phyloP scores from a whole-genome alignment of 345 rosid genomes.

The Xanthoceras sorbifolium region DNA sequence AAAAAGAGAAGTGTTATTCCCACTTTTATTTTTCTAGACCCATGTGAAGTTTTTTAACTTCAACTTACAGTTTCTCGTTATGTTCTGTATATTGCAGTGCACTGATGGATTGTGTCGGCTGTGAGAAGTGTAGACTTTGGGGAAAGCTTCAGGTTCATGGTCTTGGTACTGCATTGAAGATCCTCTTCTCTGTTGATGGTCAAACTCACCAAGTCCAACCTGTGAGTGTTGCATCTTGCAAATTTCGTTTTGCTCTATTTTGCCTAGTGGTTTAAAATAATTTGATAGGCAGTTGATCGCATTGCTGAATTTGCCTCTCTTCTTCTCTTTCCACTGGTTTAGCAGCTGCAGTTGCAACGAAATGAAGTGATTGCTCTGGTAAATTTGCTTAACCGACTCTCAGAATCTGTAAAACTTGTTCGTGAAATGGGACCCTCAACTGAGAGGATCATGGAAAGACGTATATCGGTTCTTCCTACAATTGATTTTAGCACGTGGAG shows the following conservation, averaged over 20 bases:
- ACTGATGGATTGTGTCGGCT: constrained; percentile 48
- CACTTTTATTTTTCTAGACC: background rate
- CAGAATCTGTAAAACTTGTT: constrained; percentile 55
- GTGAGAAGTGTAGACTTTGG: constrained; percentile 52
- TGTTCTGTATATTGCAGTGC: constrained; percentile 25
- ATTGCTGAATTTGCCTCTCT: constrained; percentile 5
- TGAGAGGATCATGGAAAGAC: constrained; percentile 45
- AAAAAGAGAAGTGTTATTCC: background rate
- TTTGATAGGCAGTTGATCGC: constrained; percentile 9
- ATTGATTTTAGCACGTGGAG: constrained; percentile 24
- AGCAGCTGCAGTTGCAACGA: constrained; percentile 51
- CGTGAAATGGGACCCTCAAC: constrained; percentile 53
- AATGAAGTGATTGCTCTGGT: constrained; percentile 66
- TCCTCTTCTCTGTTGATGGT: constrained; percentile 39
- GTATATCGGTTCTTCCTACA: constrained; percentile 14
- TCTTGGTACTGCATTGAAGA: constrained; percentile 45
- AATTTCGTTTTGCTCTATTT: constrained; percentile 1
- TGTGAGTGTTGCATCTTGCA: constrained; percentile 26
- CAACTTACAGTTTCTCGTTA: background rate
- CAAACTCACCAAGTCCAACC: constrained; percentile 16
- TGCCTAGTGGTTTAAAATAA: background rate
- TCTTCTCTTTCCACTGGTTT: constrained; percentile 5
- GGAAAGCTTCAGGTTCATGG: constrained; percentile 50
- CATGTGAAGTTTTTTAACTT: too few species aligned
- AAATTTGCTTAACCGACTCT: constrained; percentile 61